Conservation (phyloP, 2,329 filamentous ascomycete species). For the Fusarium floridanum region DNA sequence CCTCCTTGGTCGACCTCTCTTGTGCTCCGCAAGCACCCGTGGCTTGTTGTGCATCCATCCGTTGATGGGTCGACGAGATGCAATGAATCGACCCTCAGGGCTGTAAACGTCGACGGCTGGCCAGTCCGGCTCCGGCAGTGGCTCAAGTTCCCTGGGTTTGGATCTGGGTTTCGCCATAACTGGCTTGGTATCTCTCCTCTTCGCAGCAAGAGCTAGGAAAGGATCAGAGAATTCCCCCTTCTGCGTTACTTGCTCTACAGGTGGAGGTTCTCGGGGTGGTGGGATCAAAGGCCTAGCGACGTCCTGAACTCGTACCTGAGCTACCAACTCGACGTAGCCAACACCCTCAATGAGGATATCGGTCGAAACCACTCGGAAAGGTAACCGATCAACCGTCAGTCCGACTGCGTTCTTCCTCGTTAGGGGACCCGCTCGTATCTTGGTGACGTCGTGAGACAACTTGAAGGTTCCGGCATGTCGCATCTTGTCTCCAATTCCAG, state of each 20-base stretch:
- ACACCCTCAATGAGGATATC: constrained; percentile 93
- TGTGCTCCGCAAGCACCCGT: constrained; percentile 60
- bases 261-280: neutral
- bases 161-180: neutral
- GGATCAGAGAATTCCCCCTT: constrained; percentile 31
- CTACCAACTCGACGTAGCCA: constrained; percentile 91
- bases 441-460: constrained; percentile 87
- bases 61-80: constrained; percentile 75
- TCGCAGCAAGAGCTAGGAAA: constrained; percentile 43
- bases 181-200: constrained; percentile 40
- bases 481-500: constrained; percentile 70
- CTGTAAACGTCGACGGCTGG: constrained; percentile 87
- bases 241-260: neutral
- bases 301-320: constrained; percentile 78
- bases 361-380: constrained; percentile 82
- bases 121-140: constrained; percentile 58
- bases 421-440: constrained; percentile 78
- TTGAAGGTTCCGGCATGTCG: constrained; percentile 79
- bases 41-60: constrained; percentile 76
- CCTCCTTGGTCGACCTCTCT: constrained; percentile 70
- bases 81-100: constrained; percentile 86
- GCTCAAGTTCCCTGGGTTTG: constrained; percentile 22
- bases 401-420: constrained; percentile 73
- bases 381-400: constrained; percentile 75
- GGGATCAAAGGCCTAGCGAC: constrained; percentile 32